Percentiles rank a stretch among this genome's conserved stretches.
phyloP scores from a whole-genome alignment of 1,284 basidiomycete genomes.

The Peniophora sp. region DNA sequence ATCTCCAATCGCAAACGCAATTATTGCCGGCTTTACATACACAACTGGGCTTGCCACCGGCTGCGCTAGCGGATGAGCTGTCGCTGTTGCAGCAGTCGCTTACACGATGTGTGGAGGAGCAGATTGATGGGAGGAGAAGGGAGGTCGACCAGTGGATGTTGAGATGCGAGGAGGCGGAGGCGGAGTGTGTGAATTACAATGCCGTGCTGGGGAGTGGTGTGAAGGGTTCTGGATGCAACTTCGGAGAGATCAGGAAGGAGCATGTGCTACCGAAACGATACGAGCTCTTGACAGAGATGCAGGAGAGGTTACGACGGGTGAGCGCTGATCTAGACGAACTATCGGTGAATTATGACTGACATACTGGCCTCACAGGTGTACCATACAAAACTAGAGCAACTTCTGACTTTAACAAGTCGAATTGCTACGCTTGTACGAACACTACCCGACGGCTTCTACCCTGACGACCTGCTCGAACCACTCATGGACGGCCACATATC shows the following conservation, averaged over 20 bases:
- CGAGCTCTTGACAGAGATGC: slow-evolving; percentile 55
- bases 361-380: slow-evolving; percentile 41
- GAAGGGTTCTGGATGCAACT: slow-evolving; percentile 50
- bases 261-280: slow-evolving; percentile 59
- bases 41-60: slow-evolving; percentile 62
- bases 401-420: slow-evolving; percentile 57
- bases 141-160: slow-evolving; percentile 66
- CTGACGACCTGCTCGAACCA: slow-evolving; percentile 47
- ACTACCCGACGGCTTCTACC: slow-evolving; percentile 54
- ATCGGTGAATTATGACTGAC: background rate
- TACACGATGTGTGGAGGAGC: slow-evolving; percentile 59
- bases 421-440: slow-evolving; percentile 49
- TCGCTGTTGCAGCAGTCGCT: slow-evolving; percentile 56
- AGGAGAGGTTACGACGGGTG: slow-evolving; percentile 71
- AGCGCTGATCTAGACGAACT: slow-evolving; percentile 16
- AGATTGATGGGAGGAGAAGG: slow-evolving; percentile 54
- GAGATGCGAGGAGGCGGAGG: slow-evolving; percentile 56
- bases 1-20: slow-evolving; percentile 68
- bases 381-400: slow-evolving; percentile 72
- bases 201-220: slow-evolving; percentile 62
- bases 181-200: slow-evolving; percentile 53
- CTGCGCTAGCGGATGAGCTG: slow-evolving; percentile 70
- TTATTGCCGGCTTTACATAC: slow-evolving; percentile 65
- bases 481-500: slow-evolving; percentile 29
- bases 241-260: slow-evolving; percentile 53